Conservation (phyloP, 495 filamentous ascomycete species). For the Acidiella bohemica region DNA sequence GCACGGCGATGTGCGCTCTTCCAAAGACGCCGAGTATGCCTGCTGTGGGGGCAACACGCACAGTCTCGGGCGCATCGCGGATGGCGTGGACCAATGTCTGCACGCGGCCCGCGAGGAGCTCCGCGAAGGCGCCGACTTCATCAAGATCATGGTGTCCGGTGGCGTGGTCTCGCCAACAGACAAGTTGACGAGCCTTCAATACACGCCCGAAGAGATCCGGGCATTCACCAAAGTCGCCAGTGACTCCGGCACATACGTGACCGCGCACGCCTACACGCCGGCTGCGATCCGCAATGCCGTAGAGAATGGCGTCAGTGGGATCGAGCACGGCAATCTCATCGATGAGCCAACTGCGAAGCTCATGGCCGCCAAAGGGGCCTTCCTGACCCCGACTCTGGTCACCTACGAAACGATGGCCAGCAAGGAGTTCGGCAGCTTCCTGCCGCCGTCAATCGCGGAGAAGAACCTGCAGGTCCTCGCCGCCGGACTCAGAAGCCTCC, state of each 20-base stretch:
- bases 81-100: slow-evolving; percentile 40
- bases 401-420: slow-evolving; percentile 38
- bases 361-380: slow-evolving; percentile 35
- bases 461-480: slow-evolving; percentile 38
- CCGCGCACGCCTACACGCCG: slow-evolving; percentile 42
- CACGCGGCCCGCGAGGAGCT: slow-evolving; percentile 39
- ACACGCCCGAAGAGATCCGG: slow-evolving; percentile 38
- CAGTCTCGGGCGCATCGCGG: slow-evolving; percentile 33
- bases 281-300: slow-evolving; percentile 39
- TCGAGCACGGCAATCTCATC: slow-evolving; percentile 45
- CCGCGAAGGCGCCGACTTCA: slow-evolving; percentile 39
- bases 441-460: slow-evolving; percentile 29
- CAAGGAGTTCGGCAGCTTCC: slow-evolving; percentile 31
- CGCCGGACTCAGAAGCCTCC: slow-evolving; percentile 33
- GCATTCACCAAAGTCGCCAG: slow-evolving; percentile 36
- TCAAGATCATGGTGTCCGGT: slow-evolving; percentile 46
- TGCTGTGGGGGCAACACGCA: slow-evolving; percentile 33
- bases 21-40: slow-evolving; percentile 28
- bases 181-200: slow-evolving; percentile 37
- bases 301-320: slow-evolving; percentile 41
- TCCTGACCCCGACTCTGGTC: slow-evolving; percentile 41
- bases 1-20: slow-evolving; percentile 36
- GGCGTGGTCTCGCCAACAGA: slow-evolving; percentile 42
- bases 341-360: slow-evolving; percentile 37
- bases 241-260: slow-evolving; percentile 39